These are phyloP conservation scores for Lepidium africanum DNA, from an alignment of 345 rosid genomes.

Conservation along the genomic window DNA sequence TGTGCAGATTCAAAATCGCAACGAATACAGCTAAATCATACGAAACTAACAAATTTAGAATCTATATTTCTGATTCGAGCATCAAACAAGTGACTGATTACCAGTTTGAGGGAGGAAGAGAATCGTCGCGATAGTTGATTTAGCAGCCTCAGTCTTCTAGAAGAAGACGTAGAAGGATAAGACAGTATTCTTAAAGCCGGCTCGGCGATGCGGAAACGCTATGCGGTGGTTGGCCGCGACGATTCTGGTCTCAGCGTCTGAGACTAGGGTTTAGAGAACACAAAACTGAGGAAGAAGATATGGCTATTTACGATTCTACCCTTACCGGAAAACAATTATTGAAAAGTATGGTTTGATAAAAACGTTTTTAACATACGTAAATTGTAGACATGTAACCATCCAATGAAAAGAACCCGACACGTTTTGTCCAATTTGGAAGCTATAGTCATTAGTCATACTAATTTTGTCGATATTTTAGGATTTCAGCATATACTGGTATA, in stretches of 20 bases:
- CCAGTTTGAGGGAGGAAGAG: neutral
- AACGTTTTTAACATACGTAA: neutral
- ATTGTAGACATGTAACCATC: constrained; percentile 1
- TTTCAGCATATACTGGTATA: neutral
- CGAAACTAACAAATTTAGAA: neutral
- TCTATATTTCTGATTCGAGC: neutral
- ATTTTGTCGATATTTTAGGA: neutral
- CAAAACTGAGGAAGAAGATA: neutral
- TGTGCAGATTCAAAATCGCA: neutral
- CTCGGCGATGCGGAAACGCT: neutral
- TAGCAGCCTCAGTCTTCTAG: neutral
- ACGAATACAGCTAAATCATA: neutral
- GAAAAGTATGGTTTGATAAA: neutral
- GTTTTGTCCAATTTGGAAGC: constrained; percentile 4
- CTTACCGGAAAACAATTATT: neutral
- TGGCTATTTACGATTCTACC: neutral
- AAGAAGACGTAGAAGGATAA: neutral
- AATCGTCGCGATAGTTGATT: neutral
- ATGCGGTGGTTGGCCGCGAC: neutral
- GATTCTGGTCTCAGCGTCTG: neutral
- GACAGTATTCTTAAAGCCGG: neutral
- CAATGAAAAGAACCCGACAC: constrained; percentile 2
- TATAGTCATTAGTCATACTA: constrained; percentile 5
- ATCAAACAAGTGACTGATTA: neutral
- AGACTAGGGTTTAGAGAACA: neutral